Percentiles rank a stretch among this genome's conserved stretches.
Conservation (phyloP, 2,329 filamentous ascomycete species). For the Aspergillus sp. region DNA sequence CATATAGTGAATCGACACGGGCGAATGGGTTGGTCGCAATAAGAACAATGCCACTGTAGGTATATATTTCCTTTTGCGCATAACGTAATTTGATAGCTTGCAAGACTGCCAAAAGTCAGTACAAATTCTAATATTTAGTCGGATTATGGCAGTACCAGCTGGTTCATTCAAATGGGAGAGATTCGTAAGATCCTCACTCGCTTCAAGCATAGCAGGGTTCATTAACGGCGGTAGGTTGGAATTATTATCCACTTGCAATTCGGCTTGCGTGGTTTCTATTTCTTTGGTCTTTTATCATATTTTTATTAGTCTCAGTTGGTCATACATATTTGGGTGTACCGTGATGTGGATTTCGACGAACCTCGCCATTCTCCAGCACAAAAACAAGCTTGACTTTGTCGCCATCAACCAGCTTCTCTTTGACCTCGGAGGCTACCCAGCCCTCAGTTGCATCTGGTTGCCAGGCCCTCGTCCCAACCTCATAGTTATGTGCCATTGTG, state of each 20-base stretch:
- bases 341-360: constrained; percentile 41
- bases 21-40: constrained; percentile 99
- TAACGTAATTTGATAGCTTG: constrained; percentile 98
- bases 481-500: constrained; percentile 82
- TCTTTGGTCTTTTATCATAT: constrained; percentile 65
- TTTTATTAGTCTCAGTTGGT: constrained; percentile 5
- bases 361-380: constrained; percentile 88
- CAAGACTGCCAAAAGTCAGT: constrained; percentile 62
- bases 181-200: constrained; percentile 96
- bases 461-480: constrained; percentile 96
- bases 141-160: constrained; percentile 63
- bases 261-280: constrained; percentile 73
- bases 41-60: constrained; percentile 96
- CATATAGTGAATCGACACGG: constrained; percentile 94
- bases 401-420: constrained; percentile 78
- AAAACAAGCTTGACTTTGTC: constrained; percentile 87
- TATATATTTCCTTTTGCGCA: constrained; percentile 98
- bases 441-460: constrained; percentile 94
- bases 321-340: neutral
- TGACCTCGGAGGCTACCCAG: constrained; percentile 95
- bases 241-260: constrained; percentile 74
- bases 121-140: constrained; percentile 1
- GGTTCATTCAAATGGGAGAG: constrained; percentile 97
- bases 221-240: constrained; percentile 84
- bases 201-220: constrained; percentile 98